Evolutionary conservation across 2,329 filamentous ascomycete genomes (phyloP).

Genomic region (Beauveria varroae): DNA sequence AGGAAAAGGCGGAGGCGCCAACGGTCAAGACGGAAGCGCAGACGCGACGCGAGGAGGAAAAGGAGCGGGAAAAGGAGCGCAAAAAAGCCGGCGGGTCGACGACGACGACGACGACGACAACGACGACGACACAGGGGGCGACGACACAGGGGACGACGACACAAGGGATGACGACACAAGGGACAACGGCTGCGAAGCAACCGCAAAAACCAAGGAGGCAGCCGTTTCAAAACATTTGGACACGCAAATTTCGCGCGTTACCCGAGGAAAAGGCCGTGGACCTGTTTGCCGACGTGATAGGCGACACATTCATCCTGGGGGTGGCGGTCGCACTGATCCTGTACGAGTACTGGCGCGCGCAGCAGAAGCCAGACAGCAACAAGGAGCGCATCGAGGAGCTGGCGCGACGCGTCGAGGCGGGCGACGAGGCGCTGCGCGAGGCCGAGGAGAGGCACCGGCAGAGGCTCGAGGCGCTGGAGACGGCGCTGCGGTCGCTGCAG

Average conservation of each 20-base stretch:
- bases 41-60: constrained; percentile 45
- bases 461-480: constrained; percentile 46
- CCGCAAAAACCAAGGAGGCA: neutral
- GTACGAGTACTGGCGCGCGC: constrained; percentile 53
- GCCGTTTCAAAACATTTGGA: constrained; percentile 49
- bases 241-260: constrained; percentile 53
- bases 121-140: neutral
- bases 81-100: neutral
- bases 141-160: neutral
- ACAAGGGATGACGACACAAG: neutral
- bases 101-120: neutral
- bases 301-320: constrained; percentile 54
- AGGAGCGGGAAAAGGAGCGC: constrained; percentile 21
- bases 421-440: constrained; percentile 41
- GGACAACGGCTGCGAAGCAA: neutral
- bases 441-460: constrained; percentile 37
- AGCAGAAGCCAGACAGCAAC: constrained; percentile 54
- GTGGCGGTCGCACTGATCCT: constrained; percentile 51
- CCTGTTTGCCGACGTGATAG: constrained; percentile 58
- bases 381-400: constrained; percentile 46
- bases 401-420: constrained; percentile 37
- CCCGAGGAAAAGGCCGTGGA: constrained; percentile 59
- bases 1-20: constrained; percentile 54
- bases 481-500: constrained; percentile 41
- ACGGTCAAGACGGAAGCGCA: constrained; percentile 61